Percentiles rank a stretch among this genome's conserved stretches.
These are phyloP conservation scores for Aspergillus arachidicola DNA, from an alignment of 2,329 filamentous ascomycete genomes.

Conservation along the genomic window DNA sequence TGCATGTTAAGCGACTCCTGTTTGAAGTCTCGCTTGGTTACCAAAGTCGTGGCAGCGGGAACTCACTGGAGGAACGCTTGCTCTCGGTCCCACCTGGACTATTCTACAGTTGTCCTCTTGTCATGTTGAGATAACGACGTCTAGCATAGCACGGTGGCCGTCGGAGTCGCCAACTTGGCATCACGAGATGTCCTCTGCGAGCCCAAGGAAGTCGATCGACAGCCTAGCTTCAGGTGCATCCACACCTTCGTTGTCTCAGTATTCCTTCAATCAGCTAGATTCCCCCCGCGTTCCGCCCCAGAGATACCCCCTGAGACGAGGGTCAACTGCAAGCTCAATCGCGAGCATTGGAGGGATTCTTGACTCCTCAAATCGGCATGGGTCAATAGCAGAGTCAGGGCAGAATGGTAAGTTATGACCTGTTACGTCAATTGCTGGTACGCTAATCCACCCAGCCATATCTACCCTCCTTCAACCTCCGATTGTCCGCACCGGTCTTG, in stretches of 20 bases:
- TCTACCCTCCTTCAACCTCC: conserved; percentile 90
- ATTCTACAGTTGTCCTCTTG: conserved; percentile 28
- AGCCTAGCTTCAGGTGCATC: conserved; percentile 61
- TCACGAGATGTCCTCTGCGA: conserved; percentile 62
- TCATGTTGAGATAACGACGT: conserved; percentile 40
- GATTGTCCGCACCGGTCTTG: conserved; percentile 83
- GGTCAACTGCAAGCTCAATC: conserved; percentile 84
- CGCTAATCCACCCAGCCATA: conserved; percentile 63
- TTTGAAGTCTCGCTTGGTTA: conserved; percentile 8
- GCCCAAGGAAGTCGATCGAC: conserved; percentile 67
- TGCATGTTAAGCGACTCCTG: conserved; percentile 11
- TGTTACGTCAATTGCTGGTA: neutral
- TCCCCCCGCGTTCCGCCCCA: conserved; percentile 39
- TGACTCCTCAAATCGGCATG: conserved; percentile 65
- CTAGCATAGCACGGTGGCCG: conserved; percentile 34
- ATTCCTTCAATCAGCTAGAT: conserved; percentile 38
- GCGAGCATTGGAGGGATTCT: conserved; percentile 83
- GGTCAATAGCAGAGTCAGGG: conserved; percentile 70
- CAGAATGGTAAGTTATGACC: conserved; percentile 68
- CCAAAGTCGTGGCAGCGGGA: conserved; percentile 1
- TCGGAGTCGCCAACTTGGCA: conserved; percentile 36
- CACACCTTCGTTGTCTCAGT: conserved; percentile 55
- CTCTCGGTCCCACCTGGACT: conserved; percentile 7
- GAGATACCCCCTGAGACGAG: conserved; percentile 58
- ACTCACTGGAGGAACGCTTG: conserved; percentile 6